phyloP scores from a whole-genome alignment of 208 protist species.

The Crithidia acanthocephali region DNA sequence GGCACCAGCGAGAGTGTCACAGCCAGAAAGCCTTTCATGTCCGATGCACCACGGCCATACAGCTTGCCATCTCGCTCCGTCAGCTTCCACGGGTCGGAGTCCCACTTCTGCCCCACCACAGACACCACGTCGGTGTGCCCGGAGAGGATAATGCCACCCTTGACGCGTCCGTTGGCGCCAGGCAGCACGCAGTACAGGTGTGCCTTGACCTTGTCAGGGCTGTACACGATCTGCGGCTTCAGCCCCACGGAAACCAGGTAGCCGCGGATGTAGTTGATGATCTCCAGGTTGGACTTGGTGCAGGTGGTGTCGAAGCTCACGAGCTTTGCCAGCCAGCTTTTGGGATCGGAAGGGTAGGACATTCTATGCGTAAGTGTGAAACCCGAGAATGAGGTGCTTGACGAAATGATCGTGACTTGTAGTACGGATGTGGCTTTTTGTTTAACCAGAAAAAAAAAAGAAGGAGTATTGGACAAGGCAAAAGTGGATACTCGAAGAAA shows the following conservation, averaged over 20 bases:
- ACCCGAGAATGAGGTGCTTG: too few relatives aligned
- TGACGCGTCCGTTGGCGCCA: constrained; percentile 36
- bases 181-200: constrained; percentile 62
- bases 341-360: constrained; percentile 22
- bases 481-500: too few relatives aligned
- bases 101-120: constrained; percentile 26
- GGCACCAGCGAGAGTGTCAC: constrained; percentile 44
- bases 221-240: constrained; percentile 38
- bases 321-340: constrained; percentile 45
- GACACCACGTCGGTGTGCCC: constrained; percentile 71
- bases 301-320: constrained; percentile 67
- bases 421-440: too few relatives aligned
- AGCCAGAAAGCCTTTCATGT: constrained; percentile 74
- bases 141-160: constrained; percentile 63
- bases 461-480: too few relatives aligned
- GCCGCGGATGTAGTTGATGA: constrained; percentile 45
- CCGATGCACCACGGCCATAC: constrained; percentile 55
- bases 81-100: constrained; percentile 39
- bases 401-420: too few relatives aligned
- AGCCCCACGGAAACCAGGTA: constrained; percentile 39
- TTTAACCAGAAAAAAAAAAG: too few relatives aligned
- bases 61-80: constrained; percentile 54
- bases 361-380: too few relatives aligned
- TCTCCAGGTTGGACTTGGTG: constrained; percentile 51
- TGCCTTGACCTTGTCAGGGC: constrained; percentile 42